Evolutionary conservation across 805 yeast species (phyloP), one percentile per base, ranked within the genome.

Genomic region (Metschnikowia shivogae): DNA sequence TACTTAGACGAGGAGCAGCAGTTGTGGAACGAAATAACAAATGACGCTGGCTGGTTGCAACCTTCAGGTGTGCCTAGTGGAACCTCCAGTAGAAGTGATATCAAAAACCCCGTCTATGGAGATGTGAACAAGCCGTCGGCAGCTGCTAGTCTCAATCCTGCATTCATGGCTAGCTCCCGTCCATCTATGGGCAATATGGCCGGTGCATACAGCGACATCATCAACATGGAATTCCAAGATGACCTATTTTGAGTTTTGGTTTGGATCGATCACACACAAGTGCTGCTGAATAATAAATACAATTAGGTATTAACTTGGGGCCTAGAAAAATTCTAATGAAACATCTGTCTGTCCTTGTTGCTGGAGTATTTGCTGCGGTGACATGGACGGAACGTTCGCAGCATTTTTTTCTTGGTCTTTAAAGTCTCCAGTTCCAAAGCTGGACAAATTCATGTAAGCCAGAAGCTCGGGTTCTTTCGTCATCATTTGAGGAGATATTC

Each of bases 11-110:
- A 70, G 38, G 76, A 72, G 46, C 76, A 70, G 44, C 60, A 82
- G 48, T 64, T 86, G 28, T 86, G 95, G 95, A 82, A 79, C 57
- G 90, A 85, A 50, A 82, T 86, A 44, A 80, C 89, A 0, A 78
- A 77, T 55, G 88, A 84, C 55, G 90, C 90, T 0, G 81, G 78
- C 53, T 86, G 95, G 95, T 62, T 86, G 45, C 69, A 68, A 35
- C 53, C 61, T 12, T 24, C 55, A 17, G 45, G 56, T 27, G 31
- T 46, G 11, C 42, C 53, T 26, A 42, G 37, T 6, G 34, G 34
- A 10, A 33, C 34, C 26, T 22, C 44, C 10, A 13, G 40, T 22
- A 42, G 44, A 9, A 28, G 31, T 17, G 50, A 44, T 31, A 41
- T 27, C 27, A 47, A 44, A 31, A 29, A 32, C 19, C 43, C 38